Percentiles rank a stretch among this genome's conserved stretches.
phyloP scores from a whole-genome alignment of 208 protist genomes.

The Borovskyia barvae region DNA sequence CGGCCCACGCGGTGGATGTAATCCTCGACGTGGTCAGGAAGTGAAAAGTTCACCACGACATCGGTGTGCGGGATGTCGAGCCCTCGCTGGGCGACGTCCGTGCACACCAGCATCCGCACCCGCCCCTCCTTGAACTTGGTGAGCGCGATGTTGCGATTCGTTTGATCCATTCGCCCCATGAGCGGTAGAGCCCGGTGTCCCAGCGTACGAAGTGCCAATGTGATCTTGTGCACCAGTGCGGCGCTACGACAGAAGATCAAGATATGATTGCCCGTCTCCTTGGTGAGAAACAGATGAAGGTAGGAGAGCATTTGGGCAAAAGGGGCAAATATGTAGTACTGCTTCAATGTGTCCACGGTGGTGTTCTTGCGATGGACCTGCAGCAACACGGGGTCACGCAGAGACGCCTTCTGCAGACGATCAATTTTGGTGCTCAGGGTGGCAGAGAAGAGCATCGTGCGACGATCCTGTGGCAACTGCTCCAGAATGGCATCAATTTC shows the following conservation, averaged over 20 bases:
- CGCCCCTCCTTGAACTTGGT: conserved; percentile 91
- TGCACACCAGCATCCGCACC: conserved; percentile 89
- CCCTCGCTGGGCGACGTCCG: conserved; percentile 94
- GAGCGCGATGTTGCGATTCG: conserved; percentile 87
- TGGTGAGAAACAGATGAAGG: conserved; percentile 87
- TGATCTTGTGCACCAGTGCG: conserved; percentile 89
- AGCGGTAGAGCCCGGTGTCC: conserved; percentile 89
- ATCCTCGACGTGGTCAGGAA: conserved; percentile 96
- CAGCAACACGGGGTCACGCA: conserved; percentile 96
- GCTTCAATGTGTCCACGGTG: conserved; percentile 95
- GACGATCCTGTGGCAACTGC: conserved; percentile 83
- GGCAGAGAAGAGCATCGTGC: conserved; percentile 97
- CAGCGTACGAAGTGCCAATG: conserved; percentile 86
- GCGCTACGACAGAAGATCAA: conserved; percentile 91
- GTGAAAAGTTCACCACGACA: conserved; percentile 97
- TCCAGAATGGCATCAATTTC: conserved; percentile 97
- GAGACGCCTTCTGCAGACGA: conserved; percentile 97
- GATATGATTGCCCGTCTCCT: conserved; percentile 90
- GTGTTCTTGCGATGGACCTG: conserved; percentile 95
- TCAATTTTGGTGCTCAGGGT: conserved; percentile 98
- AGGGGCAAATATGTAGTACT: conserved; percentile 98
- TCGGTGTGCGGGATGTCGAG: conserved; percentile 98
- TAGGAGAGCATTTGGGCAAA: conserved; percentile 90
- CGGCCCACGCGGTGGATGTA: conserved; percentile 98
- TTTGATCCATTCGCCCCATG: conserved; percentile 92